Conservation (phyloP, 2,329 filamentous ascomycete genomes). For the Lomentospora prolificans region DNA sequence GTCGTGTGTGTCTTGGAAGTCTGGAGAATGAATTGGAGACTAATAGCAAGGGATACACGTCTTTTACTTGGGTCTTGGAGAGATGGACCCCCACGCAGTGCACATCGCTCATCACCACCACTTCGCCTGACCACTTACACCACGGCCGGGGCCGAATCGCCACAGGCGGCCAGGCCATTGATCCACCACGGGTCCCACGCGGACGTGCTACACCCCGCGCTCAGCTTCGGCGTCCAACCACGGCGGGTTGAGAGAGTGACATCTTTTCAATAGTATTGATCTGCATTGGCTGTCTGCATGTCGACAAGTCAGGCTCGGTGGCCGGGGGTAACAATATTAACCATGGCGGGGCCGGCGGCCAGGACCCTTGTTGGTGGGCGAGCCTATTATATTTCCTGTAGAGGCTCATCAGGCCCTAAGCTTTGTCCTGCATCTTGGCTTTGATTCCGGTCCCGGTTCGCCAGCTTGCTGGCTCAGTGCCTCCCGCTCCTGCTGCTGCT, state of each 20-base stretch:
- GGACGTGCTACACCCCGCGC: neutral
- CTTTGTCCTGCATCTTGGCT: neutral
- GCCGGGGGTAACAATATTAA: neutral
- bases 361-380: neutral
- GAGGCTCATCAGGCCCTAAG: neutral
- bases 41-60: neutral
- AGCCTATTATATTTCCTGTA: neutral
- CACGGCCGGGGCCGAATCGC: neutral
- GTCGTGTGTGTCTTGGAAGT: neutral
- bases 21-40: neutral
- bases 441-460: neutral
- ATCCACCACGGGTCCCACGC: slow-evolving; percentile 1
- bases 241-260: neutral
- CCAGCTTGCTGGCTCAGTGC: too few species aligned
- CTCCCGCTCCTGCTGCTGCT: too few species aligned
- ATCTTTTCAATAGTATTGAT: neutral
- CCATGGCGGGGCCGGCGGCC: neutral
- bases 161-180: neutral
- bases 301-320: slow-evolving; percentile 3
- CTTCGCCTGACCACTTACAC: neutral
- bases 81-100: neutral
- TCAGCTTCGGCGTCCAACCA: neutral
- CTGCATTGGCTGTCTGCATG: slow-evolving; percentile 2
- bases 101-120: neutral
- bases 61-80: neutral